A percentile compares a stretch with the other conserved stretches of the same genome.
phyloP scores from a whole-genome alignment of 306 rosid species.

The Quercus parvula region DNA sequence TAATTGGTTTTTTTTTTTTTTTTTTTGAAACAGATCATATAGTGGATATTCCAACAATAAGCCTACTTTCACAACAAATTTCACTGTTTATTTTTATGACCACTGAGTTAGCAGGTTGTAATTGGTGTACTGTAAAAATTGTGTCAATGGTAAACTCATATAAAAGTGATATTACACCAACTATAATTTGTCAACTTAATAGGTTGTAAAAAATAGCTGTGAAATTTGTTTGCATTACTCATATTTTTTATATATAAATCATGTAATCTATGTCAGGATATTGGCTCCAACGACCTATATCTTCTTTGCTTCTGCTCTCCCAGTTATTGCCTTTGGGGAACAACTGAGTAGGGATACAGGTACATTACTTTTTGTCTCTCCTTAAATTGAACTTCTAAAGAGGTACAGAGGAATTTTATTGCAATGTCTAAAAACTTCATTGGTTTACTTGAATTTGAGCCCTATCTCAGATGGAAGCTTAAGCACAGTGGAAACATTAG shows the following conservation, averaged over 20 bases:
- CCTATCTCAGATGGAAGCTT: constrained; percentile 56
- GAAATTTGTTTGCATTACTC: neutral
- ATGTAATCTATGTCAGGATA: constrained; percentile 38
- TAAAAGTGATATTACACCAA: no score
- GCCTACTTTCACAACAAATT: no score
- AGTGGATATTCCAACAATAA: neutral
- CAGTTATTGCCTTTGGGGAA: constrained; percentile 79
- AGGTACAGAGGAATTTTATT: neutral
- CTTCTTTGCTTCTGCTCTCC: constrained; percentile 85
- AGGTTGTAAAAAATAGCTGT: no score
- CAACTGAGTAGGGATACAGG: constrained; percentile 73
- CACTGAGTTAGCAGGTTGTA: no score
- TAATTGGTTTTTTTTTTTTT: neutral
- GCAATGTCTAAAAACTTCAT: constrained; percentile 33
- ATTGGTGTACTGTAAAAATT: no score
- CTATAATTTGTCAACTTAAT: no score
- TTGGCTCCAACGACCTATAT: constrained; percentile 74
- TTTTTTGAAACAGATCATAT: neutral
- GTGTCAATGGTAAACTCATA: no score
- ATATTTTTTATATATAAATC: constrained; percentile 3
- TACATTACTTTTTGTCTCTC: constrained; percentile 19
- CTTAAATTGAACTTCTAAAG: constrained; percentile 77
- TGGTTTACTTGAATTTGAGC: constrained; percentile 44
- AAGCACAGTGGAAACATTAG: constrained; percentile 83
- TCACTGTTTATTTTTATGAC: no score